Evolutionary conservation across 2,329 filamentous ascomycete genomes (phyloP).

Genomic region (Colletotrichum kahawae): DNA sequence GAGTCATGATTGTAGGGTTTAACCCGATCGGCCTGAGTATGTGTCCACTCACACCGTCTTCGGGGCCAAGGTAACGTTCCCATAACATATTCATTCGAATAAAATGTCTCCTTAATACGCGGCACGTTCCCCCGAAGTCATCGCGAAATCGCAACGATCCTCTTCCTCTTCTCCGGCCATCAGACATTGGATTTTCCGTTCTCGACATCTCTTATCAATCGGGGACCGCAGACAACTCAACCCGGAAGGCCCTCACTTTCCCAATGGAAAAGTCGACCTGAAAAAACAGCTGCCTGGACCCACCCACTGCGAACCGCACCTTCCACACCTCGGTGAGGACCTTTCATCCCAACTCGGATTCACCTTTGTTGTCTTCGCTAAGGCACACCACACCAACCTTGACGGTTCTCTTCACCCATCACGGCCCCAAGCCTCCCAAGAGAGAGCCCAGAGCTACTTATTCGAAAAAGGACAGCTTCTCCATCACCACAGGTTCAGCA

Average conservation of each 20-base stretch:
- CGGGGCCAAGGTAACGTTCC: neutral
- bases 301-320: neutral
- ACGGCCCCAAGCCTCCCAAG: neutral
- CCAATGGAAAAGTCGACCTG: neutral
- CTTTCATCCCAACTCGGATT: neutral
- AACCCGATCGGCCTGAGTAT: neutral
- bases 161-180: neutral
- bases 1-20: constrained; percentile 8
- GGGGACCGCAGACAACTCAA: neutral
- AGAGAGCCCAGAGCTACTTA: neutral
- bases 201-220: neutral
- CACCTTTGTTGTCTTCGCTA: neutral
- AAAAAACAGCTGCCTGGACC: neutral
- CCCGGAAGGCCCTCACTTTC: neutral
- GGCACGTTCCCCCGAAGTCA: neutral
- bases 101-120: neutral
- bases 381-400: neutral
- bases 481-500: neutral
- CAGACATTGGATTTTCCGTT: neutral
- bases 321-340: neutral
- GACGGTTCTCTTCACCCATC: neutral
- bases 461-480: neutral
- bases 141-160: neutral
- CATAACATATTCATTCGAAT: neutral
- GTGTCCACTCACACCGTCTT: neutral